Evolutionary conservation across 2,329 filamentous ascomycete genomes (phyloP), one percentile per base, ranked within the genome.

Genomic region (Didymella glomerata): DNA sequence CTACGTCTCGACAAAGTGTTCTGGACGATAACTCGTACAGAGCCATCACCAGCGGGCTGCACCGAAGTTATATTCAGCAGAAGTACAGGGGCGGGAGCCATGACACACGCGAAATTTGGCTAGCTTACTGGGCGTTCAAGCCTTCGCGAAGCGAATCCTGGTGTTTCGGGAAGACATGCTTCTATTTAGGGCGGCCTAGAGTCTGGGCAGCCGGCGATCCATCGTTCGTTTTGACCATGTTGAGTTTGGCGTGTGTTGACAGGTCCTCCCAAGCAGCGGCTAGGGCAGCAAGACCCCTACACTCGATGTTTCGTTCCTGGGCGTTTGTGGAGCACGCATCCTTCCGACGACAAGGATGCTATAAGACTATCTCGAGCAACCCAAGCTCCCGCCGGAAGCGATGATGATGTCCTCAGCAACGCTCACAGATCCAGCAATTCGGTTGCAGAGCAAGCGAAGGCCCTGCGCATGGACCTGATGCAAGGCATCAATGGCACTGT

Each of bases 41-140:
- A 60, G 45, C 46, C 20, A 28, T 20, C 11, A 38, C 36, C 34
- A 53, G 60, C 60, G 50, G 50, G 48, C 50, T 34, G 54, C 61
- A 48, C 55, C 60, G 47, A 63, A 66, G 57, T 65, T 74, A 73
- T 74, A 72, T 54, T 50, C 34, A 28, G 44, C 20, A 13, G 16
- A 30, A 46, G 52, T 48, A 54, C 48, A 54, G 58, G 64, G 65
- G 66, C 59, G 48, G 47, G 30, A 55, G 57, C 61, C 64, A 66
- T 69, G 70, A 68, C 64, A 68, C 63, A 44, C 16, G 62, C 61
- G 56, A 64, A 57, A 67, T 63, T 66, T 61, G 56, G 45, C 65
- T 73, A 71, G 67, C 48, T 59, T 48, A 44, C 68, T 71, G 57
- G 71, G 70, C 69, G 61, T 64, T 51, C 68, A 64, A 52, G 68